Percentiles rank a stretch among this genome's conserved stretches.
These are phyloP conservation scores for Waitea zeae DNA, from an alignment of 1,284 basidiomycete genomes.

Conservation along the genomic window DNA sequence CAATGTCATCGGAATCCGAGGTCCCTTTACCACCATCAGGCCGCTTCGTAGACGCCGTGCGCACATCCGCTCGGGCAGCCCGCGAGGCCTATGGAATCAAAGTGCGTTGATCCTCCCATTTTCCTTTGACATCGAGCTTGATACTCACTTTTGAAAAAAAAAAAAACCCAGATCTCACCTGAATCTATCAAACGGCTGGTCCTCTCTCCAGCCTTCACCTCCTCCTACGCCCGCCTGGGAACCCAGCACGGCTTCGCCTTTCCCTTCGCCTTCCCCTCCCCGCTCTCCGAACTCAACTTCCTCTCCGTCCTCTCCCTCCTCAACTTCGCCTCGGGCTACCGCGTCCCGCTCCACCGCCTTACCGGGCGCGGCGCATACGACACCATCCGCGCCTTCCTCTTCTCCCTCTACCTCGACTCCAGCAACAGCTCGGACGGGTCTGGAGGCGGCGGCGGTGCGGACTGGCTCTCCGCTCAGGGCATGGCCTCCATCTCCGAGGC, in stretches of 20 bases:
- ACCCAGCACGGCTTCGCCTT: constrained; percentile 48
- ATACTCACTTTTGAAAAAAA: no score
- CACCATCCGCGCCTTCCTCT: constrained; percentile 53
- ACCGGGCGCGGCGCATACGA: constrained; percentile 69
- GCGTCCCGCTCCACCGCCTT: constrained; percentile 46
- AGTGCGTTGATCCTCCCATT: constrained; percentile 10
- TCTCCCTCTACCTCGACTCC: constrained; percentile 59
- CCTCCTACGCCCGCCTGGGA: constrained; percentile 44
- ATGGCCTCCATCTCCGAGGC: constrained; percentile 32
- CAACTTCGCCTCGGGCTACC: constrained; percentile 71
- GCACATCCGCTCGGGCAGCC: constrained; percentile 27
- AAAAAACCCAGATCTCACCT: constrained; percentile 38
- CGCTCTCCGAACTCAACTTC: constrained; percentile 56
- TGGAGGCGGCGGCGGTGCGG: constrained; percentile 31
- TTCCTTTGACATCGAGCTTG: not conserved
- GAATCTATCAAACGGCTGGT: constrained; percentile 42
- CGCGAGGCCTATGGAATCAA: constrained; percentile 20
- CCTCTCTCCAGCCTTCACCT: constrained; percentile 42
- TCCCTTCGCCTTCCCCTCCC: constrained; percentile 59
- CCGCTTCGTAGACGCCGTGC: constrained; percentile 29
- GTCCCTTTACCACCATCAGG: constrained; percentile 13
- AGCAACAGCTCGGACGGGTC: constrained; percentile 31
- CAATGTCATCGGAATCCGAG: no score
- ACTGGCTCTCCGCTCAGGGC: constrained; percentile 51
- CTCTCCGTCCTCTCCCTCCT: constrained; percentile 55